Conservation (phyloP, 495 filamentous ascomycete genomes). For the Tirmania nivea region DNA sequence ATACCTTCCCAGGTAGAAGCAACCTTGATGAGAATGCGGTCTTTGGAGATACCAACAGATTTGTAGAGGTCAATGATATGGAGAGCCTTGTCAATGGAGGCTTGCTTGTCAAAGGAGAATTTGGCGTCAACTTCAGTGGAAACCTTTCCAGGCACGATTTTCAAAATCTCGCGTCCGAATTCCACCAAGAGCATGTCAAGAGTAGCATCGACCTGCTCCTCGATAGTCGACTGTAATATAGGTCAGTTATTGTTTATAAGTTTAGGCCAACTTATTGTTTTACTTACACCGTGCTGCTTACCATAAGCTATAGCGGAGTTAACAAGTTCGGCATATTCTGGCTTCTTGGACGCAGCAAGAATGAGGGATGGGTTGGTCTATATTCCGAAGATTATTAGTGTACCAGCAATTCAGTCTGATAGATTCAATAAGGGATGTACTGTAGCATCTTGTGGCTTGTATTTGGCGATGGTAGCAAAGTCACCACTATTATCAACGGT, state of each 20-base stretch:
- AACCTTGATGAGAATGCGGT: constrained; percentile 78
- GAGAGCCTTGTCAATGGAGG: constrained; percentile 82
- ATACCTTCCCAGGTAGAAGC: constrained; percentile 92
- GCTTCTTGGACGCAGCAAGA: constrained; percentile 91
- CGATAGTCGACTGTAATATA: constrained; percentile 22
- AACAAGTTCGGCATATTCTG: constrained; percentile 83
- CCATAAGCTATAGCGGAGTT: constrained; percentile 70
- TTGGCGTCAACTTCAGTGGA: constrained; percentile 95
- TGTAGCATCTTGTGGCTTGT: constrained; percentile 99
- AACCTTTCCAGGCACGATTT: constrained; percentile 94
- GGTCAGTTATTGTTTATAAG: constrained; percentile 1
- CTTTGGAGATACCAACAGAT: constrained; percentile 71
- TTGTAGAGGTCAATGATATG: constrained; percentile 98
- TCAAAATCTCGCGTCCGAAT: constrained; percentile 92
- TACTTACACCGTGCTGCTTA: constrained; percentile 41
- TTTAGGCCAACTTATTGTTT: background rate
- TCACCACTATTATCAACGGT: constrained; percentile 31
- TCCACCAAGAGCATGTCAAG: constrained; percentile 88
- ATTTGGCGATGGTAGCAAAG: constrained; percentile 89
- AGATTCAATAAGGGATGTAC: background rate
- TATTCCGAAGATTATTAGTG: background rate
- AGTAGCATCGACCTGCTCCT: constrained; percentile 60
- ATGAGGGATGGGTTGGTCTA: constrained; percentile 92
- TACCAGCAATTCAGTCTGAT: background rate
- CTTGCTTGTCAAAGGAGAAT: constrained; percentile 88